Base-by-base conservation (phyloP, 1,284 basidiomycete genomes). In the Ganoderma leucocontextum region DNA sequence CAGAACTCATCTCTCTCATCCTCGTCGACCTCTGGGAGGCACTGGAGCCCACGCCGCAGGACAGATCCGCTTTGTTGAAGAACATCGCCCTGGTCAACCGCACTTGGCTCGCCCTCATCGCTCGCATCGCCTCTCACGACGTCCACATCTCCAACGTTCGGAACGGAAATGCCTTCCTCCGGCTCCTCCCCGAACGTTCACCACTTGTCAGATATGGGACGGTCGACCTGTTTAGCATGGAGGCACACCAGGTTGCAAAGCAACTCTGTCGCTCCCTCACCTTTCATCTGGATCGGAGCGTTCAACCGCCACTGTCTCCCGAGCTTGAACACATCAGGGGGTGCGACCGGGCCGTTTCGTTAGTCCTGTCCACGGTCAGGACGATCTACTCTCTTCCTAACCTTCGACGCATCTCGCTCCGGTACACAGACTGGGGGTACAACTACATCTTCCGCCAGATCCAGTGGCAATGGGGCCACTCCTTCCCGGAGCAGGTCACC, bases 1-100 rank as follows among this genome's bases (percentile, higher is more conserved):
- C 74, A 33, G 83, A 84, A 67, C 72, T 84, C 36, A 67, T 81
- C 62, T 78, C 80, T 62, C 66, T 78, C 39, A 81, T 84, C 57
- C 67, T 84, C 61, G 62, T 53, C 13, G 73, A 77, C 25, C 73
- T 76, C 35, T 84, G 83, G 84, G 60, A 70, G 6, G 71, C 74
- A 5, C 68, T 74, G 6, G 75, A 82, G n/a, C n/a, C n/a, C 59
- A 64, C 74, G 13, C 64, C 67, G 1, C 52, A 72, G 38, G 81
- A 82, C 35, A 80, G 82, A 47, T 75, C 75, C 33, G 44, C 64
- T 17, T 72, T 83, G 19, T 78, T 80, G 75, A 74, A 73, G 13
- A 73, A 78, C 4, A 68, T 80, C 15, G 75, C 75, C 49, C 74
- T 77, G 29, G 78, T 82, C 62, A 81, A 76, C 69, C 74, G 70